Conservation (phyloP, 1,139 yeast genomes). For the Blastobotrys aristatus region DNA sequence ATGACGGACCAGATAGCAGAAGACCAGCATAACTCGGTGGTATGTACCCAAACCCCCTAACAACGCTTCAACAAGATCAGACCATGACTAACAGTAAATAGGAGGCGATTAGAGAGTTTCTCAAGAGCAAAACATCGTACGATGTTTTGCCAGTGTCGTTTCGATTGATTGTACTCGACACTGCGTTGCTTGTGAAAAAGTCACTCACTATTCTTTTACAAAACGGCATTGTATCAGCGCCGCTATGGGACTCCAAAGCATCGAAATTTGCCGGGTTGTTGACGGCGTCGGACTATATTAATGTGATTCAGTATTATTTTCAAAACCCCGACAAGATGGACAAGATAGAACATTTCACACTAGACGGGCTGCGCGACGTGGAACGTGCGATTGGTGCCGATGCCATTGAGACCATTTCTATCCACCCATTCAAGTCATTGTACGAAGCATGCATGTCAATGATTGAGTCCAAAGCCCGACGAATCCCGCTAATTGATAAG, state of each 20-base stretch:
- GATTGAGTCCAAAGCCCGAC: constrained; percentile 83
- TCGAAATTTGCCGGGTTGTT: constrained; percentile 91
- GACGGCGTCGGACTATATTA: constrained; percentile 89
- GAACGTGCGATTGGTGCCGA: constrained; percentile 86
- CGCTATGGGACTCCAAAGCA: constrained; percentile 88
- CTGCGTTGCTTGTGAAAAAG: constrained; percentile 83
- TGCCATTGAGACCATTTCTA: constrained; percentile 81
- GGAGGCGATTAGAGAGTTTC: constrained; percentile 67
- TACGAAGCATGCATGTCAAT: constrained; percentile 93
- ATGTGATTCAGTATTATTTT: constrained; percentile 91
- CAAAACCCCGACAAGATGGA: constrained; percentile 89
- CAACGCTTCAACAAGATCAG: too few species aligned
- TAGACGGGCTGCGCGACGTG: constrained; percentile 75
- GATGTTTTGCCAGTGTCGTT: constrained; percentile 96
- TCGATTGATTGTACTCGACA: constrained; percentile 87
- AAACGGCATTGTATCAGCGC: constrained; percentile 93
- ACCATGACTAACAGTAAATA: too few species aligned
- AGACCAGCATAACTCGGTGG: constrained; percentile 10
- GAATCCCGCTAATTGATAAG: constrained; percentile 91
- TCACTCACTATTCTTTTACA: constrained; percentile 86
- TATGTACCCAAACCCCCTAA: background rate
- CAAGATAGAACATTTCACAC: constrained; percentile 77
- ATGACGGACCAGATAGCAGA: constrained; percentile 6
- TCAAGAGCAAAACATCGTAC: constrained; percentile 88
- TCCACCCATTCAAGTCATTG: constrained; percentile 85